These are phyloP conservation scores for Dichotomocladium elegans DNA, from an alignment of 371 early-diverging fungal genomes.

Conservation along the genomic window DNA sequence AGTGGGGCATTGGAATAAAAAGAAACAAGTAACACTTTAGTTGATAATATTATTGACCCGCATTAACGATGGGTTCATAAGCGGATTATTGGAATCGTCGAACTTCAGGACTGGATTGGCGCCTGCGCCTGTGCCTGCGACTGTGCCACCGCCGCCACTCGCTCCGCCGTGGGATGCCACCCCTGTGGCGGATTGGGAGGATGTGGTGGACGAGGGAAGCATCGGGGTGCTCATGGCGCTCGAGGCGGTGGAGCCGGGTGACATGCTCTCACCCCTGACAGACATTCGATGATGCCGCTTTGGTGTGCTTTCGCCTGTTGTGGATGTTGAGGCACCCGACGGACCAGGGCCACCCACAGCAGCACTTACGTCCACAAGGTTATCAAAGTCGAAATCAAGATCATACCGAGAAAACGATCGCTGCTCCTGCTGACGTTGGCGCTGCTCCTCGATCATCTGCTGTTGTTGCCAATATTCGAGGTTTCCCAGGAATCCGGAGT, in stretches of 20 bases:
- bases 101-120: too few species aligned
- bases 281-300: slow-evolving; percentile 13
- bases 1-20: too few species aligned
- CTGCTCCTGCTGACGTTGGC: slow-evolving; percentile 16
- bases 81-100: too few species aligned
- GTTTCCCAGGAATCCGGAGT: slow-evolving; percentile 31
- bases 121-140: too few species aligned
- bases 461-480: slow-evolving; percentile 38
- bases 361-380: background rate
- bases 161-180: too few species aligned
- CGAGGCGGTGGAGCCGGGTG: slow-evolving; percentile 25
- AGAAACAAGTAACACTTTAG: slow-evolving; percentile 6
- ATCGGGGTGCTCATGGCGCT: slow-evolving; percentile 23
- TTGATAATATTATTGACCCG: slow-evolving; percentile 34
- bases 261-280: slow-evolving; percentile 18
- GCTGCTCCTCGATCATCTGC: slow-evolving; percentile 23
- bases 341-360: background rate
- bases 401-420: background rate
- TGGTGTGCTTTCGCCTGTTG: too few species aligned
- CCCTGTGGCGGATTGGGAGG: too few species aligned
- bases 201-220: slow-evolving; percentile 13
- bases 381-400: slow-evolving; percentile 5
- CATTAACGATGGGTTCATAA: slow-evolving; percentile 37
- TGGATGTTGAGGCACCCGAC: slow-evolving; percentile 12
- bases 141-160: too few species aligned